Evolutionary conservation across 1,284 basidiomycete species (phyloP), one percentile per base, ranked within the genome.

Genomic region (Fereydounia khargensis): DNA sequence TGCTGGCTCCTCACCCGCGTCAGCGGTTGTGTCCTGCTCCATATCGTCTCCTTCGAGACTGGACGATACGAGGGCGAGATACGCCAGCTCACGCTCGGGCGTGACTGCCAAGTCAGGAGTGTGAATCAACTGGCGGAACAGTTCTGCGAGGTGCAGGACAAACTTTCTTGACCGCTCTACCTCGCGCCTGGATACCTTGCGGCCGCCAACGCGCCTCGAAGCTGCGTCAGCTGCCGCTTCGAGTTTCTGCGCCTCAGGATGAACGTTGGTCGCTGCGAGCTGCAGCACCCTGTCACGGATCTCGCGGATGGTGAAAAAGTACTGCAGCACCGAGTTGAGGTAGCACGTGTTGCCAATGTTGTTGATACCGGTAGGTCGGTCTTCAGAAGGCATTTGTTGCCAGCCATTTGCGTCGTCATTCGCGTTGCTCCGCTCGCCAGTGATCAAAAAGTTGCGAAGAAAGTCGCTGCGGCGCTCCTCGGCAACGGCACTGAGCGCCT

Each of bases 311-410:
- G 90, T 91, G 76, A 91, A 94, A 74, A 95, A 91, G 76, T 95
- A 95, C 84, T 92, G 76, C 13, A 90, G 79, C 19, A 91, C 78
- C 16, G 89, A 91, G 74, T 92, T 92, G 43, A 94, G 81, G 74
- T 92, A 94, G 73, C 89, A 92, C 0, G 89, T 92, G 70, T 95
- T 95, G 41, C 90, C 90, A 24, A 95, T 84, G 72, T 94, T 91
- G 71, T 91, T 88, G 24, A 92, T 81, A 1, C 91, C 90, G 42
- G 89, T 82, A 13, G 91, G 91, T 65, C 86, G 80, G 51, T 89
- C 87, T 2, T 79, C 78, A 28, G 82, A 80, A 1, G 66, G 49
- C 30, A 56, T 34, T 27, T 60, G 58, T 34, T 68, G 65, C 59
- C 61, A 51, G 27, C 60, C 40, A 21, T 63, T 56, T 31, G 20